Conservation (phyloP, 768 basidiomycete species). For the Tubosaeta sp. region DNA sequence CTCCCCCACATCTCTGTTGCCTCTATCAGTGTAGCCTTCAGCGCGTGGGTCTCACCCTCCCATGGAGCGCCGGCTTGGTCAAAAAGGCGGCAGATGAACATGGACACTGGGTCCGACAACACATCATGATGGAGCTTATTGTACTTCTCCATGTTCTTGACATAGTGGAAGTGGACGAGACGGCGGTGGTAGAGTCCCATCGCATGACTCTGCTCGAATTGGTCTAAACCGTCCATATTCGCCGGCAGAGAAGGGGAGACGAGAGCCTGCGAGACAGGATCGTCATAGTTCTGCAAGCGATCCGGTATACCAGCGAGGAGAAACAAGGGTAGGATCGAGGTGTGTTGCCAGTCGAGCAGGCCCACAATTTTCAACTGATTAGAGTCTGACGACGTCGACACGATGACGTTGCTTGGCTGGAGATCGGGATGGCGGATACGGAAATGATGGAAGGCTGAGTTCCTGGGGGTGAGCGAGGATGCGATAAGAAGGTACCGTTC, state of each 20-base stretch:
- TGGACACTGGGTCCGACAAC: no score
- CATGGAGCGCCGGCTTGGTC: not conserved
- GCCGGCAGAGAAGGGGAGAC: not conserved
- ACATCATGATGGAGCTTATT: no score
- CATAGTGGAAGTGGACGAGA: no score
- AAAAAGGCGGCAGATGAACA: constrained; percentile 2
- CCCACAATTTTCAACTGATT: no score
- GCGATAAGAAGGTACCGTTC: not conserved
- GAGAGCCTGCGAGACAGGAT: not conserved
- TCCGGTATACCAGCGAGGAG: constrained; percentile 36
- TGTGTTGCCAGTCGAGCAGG: not conserved
- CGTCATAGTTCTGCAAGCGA: constrained; percentile 1
- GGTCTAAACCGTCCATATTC: not conserved
- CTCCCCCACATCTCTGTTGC: not conserved
- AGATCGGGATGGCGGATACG: not conserved
- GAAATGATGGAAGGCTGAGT: not conserved
- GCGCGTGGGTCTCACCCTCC: not conserved
- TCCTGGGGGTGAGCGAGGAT: not conserved
- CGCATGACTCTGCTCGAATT: not conserved
- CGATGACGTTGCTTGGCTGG: not conserved
- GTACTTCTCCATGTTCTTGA: no score
- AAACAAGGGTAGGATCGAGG: constrained; percentile 43
- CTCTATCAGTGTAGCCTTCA: not conserved
- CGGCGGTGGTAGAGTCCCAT: not conserved
- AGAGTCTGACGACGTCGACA: not conserved